Conservation (phyloP, 2,329 filamentous ascomycete genomes). For the Botrytis squamosa region DNA sequence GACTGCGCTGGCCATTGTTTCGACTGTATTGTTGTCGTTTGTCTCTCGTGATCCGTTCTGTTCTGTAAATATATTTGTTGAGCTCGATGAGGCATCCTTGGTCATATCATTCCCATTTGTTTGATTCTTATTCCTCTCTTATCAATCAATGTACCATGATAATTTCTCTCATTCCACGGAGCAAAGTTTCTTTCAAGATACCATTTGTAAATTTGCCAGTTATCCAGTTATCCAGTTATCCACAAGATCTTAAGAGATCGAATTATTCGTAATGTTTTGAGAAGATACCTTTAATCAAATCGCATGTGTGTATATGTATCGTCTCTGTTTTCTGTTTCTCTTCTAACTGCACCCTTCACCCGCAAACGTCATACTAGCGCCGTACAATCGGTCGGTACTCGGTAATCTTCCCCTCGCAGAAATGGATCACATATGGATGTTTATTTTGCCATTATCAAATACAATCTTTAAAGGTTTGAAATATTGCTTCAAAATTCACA, state of each 20-base stretch:
- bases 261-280: not conserved
- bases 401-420: not conserved
- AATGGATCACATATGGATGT: not conserved
- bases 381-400: not conserved
- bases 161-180: not conserved
- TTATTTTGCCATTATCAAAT: not conserved
- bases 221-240: too few relatives aligned
- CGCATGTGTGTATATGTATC: not conserved
- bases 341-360: not conserved
- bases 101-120: conserved; percentile 7
- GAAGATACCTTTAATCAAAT: not conserved
- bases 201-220: not conserved
- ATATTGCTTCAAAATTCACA: not conserved
- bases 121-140: not conserved
- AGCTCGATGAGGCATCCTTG: conserved; percentile 17
- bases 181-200: not conserved
- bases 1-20: conserved; percentile 14
- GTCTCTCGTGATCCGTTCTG: conserved; percentile 11
- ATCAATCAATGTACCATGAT: not conserved
- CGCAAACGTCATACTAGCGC: conserved; percentile 20
- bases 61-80: conserved; percentile 10
- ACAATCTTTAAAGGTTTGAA: not conserved
- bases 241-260: not conserved
- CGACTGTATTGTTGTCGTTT: not conserved
- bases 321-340: not conserved